These are phyloP conservation scores for Zea mays DNA, from an alignment of 176 grass and related monocot genomes.

Conservation along the genomic window DNA sequence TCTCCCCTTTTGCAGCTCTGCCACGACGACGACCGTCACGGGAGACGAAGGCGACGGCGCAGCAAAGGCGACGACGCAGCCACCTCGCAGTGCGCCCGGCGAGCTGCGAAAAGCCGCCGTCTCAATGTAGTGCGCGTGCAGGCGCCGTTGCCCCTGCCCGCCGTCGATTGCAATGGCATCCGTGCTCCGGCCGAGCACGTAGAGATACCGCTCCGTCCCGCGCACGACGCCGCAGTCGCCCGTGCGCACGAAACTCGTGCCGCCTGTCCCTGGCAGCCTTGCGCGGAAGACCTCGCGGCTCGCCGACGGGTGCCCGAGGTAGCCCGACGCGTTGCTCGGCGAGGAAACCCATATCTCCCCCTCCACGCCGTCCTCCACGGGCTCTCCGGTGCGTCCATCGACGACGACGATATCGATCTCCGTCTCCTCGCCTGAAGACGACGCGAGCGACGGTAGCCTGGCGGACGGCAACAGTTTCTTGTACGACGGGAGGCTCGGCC, in stretches of 20 bases:
- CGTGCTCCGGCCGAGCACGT: constrained; percentile 40
- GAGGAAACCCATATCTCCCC: constrained; percentile 61
- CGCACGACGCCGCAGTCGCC: constrained; percentile 43
- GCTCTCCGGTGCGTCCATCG: constrained; percentile 32
- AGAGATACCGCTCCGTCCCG: constrained; percentile 45
- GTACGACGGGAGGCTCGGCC: constrained; percentile 34
- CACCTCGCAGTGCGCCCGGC: constrained; percentile 30
- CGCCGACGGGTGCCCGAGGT: constrained; percentile 33
- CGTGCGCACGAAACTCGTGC: constrained; percentile 39
- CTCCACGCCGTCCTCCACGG: constrained; percentile 44
- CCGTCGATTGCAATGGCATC: constrained; percentile 15
- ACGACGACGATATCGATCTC: constrained; percentile 37
- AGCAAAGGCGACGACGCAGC: constrained; percentile 40
- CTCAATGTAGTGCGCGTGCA: constrained; percentile 54
- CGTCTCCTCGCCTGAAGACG: not conserved
- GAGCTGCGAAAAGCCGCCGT: constrained; percentile 25
- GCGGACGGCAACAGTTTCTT: constrained; percentile 48
- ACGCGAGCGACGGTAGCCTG: not conserved
- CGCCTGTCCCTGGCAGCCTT: constrained; percentile 10
- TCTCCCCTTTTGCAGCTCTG: constrained; percentile 42
- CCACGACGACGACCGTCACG: constrained; percentile 25
- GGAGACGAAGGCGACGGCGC: not conserved
- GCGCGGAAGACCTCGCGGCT: constrained; percentile 37
- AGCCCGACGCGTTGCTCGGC: constrained; percentile 55
- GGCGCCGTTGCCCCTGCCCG: not conserved